These are phyloP conservation scores for Xylariales sp. DNA, from an alignment of 2,329 filamentous ascomycete genomes.

Conservation along the genomic window DNA sequence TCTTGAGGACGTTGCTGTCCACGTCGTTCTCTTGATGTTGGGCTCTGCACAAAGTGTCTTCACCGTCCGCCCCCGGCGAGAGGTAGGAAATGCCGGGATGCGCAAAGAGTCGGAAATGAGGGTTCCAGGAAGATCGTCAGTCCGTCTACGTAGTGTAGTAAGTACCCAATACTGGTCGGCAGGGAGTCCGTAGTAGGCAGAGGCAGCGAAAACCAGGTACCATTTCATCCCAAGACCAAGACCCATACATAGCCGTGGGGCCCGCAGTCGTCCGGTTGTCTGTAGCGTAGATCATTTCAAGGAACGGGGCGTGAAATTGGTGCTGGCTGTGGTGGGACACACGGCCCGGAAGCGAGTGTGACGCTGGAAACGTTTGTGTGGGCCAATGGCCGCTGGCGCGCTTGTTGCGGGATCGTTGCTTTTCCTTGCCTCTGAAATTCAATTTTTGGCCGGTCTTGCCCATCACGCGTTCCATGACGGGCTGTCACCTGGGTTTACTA, in stretches of 20 bases:
- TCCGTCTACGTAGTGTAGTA: not conserved
- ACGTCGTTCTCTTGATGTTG: slow-evolving; percentile 6
- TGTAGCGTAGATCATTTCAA: slow-evolving; percentile 33
- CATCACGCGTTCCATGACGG: slow-evolving; percentile 20
- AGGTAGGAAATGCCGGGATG: slow-evolving; percentile 1
- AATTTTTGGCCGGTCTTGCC: slow-evolving; percentile 8
- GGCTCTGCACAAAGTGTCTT: slow-evolving; percentile 1
- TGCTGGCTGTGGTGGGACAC: slow-evolving; percentile 32
- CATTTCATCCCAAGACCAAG: slow-evolving; percentile 20
- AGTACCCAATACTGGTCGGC: not conserved
- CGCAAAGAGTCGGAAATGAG: slow-evolving; percentile 4
- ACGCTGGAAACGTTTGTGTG: slow-evolving; percentile 34
- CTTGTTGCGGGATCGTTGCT: slow-evolving; percentile 38
- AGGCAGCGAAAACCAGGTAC: slow-evolving; percentile 31
- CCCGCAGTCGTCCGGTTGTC: slow-evolving; percentile 28
- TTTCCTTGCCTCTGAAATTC: slow-evolving; percentile 20
- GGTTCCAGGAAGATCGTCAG: slow-evolving; percentile 16
- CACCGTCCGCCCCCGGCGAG: not conserved
- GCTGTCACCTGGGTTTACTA: slow-evolving; percentile 10
- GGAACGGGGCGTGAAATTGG: slow-evolving; percentile 28
- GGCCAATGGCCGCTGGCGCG: slow-evolving; percentile 32
- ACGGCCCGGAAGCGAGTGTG: slow-evolving; percentile 40
- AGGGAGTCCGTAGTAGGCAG: not conserved
- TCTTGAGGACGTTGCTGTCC: not conserved
- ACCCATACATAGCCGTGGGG: slow-evolving; percentile 37